These are phyloP conservation scores for Apiospora kogelbergensis DNA, from an alignment of 2,329 filamentous ascomycete species.

Conservation along the genomic window DNA sequence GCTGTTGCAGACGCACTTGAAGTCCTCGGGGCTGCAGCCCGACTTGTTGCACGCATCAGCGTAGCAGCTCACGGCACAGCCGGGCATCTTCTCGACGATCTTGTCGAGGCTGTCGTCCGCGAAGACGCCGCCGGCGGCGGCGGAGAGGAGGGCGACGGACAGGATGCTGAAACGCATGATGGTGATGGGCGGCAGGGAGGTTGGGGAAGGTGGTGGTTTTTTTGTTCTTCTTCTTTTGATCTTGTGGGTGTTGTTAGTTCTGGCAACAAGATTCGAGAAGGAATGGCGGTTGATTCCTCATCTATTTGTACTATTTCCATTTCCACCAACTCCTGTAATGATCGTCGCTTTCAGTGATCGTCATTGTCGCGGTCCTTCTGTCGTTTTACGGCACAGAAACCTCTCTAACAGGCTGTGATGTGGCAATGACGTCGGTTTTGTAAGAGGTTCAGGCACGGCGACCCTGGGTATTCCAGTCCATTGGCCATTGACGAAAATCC, in stretches of 20 bases:
- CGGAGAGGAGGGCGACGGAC: neutral
- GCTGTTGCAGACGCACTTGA: constrained; percentile 5
- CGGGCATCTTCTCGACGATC: constrained; percentile 8
- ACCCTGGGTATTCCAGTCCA: neutral
- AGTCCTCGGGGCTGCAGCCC: constrained; percentile 7
- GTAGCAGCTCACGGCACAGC: constrained; percentile 6
- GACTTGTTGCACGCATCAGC: neutral
- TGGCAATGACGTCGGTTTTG: neutral
- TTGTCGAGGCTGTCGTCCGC: constrained; percentile 3
- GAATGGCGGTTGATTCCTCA: neutral
- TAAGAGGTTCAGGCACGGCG: no score
- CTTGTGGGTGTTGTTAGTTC: neutral
- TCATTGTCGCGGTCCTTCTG: no score
- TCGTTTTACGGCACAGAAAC: no score
- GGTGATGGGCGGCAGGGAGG: no score
- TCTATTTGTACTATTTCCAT: neutral
- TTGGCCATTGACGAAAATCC: neutral
- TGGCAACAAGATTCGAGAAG: neutral
- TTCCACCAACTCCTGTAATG: neutral
- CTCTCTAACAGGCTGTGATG: neutral
- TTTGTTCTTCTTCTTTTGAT: neutral
- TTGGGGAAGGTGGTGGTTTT: neutral
- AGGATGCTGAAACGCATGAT: neutral
- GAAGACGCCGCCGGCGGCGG: neutral
- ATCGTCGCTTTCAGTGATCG: no score